Percentiles rank a stretch among this genome's conserved stretches.
These are phyloP conservation scores for Thelonectria blattea DNA, from an alignment of 2,329 filamentous ascomycete genomes.

Conservation along the genomic window DNA sequence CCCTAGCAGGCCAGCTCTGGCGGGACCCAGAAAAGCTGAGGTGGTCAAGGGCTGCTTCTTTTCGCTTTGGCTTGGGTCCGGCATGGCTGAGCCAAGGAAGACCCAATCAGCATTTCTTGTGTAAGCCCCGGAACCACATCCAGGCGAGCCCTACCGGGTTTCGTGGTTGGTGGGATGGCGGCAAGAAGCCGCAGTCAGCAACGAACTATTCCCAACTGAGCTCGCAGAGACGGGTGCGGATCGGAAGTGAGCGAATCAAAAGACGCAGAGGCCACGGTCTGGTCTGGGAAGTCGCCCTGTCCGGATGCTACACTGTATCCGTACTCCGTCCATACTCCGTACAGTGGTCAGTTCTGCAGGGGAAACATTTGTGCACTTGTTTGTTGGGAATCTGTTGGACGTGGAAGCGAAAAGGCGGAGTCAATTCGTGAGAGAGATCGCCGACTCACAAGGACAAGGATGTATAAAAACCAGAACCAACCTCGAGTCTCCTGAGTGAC, in stretches of 20 bases:
- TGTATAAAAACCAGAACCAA: not conserved
- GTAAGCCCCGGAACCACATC: not conserved
- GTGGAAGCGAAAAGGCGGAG: not conserved
- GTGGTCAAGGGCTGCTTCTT: not conserved
- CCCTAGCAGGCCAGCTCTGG: slow-evolving; percentile 8
- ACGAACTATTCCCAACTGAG: not conserved
- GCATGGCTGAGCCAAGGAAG: slow-evolving; percentile 1
- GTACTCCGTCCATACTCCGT: too few relatives aligned
- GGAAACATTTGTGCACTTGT: not conserved
- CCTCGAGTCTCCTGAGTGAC: too few relatives aligned
- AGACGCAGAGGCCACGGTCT: not conserved
- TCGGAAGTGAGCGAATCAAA: not conserved
- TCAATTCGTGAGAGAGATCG: not conserved
- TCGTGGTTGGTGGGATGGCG: not conserved
- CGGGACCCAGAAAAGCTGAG: not conserved
- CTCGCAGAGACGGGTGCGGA: not conserved
- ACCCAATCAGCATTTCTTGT: not conserved
- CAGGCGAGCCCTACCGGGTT: not conserved
- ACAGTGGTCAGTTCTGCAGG: not conserved
- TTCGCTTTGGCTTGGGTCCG: not conserved
- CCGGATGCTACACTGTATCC: too few relatives aligned
- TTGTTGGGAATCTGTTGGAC: not conserved
- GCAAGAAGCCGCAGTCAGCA: slow-evolving; percentile 5
- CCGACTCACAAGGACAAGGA: not conserved
- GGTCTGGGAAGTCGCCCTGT: not conserved